Evolutionary conservation across 1,139 yeast genomes (phyloP).

Genomic region (Pichia sp.): DNA sequence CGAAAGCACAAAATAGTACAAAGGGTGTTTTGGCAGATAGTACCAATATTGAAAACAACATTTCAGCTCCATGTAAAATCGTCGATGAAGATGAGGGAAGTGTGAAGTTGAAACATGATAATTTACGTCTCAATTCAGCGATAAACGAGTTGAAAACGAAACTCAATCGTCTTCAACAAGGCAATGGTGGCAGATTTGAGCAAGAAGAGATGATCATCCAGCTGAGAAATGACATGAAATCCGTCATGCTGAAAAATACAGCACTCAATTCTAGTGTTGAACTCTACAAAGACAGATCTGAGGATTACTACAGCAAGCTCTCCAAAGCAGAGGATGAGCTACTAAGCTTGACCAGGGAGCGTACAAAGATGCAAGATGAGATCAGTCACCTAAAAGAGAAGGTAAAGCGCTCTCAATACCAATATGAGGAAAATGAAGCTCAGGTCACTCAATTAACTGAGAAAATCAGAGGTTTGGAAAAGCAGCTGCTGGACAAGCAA

Average conservation of each 20-base stretch:
- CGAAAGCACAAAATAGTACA: neutral
- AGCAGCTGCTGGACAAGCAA: constrained; percentile 49
- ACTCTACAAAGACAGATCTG: constrained; percentile 65
- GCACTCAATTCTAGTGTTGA: constrained; percentile 51
- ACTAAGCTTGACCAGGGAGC: constrained; percentile 53
- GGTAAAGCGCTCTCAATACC: constrained; percentile 48
- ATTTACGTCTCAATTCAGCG: constrained; percentile 27
- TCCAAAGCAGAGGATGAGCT: constrained; percentile 78
- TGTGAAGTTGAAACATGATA: constrained; percentile 27
- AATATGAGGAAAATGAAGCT: constrained; percentile 52
- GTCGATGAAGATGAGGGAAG: constrained; percentile 13
- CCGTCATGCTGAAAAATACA: constrained; percentile 40
- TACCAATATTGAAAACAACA: constrained; percentile 5
- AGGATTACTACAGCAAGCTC: constrained; percentile 64
- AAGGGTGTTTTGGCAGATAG: neutral
- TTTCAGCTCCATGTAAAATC: neutral
- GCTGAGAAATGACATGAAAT: constrained; percentile 45
- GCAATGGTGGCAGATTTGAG: constrained; percentile 21
- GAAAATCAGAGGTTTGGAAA: constrained; percentile 49
- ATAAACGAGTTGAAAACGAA: constrained; percentile 28
- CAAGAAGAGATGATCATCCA: constrained; percentile 32
- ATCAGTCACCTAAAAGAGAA: constrained; percentile 48
- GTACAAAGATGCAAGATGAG: constrained; percentile 49
- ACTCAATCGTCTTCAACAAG: constrained; percentile 23
- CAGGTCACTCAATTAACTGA: constrained; percentile 50